Base-by-base conservation (phyloP, 2,329 filamentous ascomycete genomes). In the Pyrenophora graminea region DNA sequence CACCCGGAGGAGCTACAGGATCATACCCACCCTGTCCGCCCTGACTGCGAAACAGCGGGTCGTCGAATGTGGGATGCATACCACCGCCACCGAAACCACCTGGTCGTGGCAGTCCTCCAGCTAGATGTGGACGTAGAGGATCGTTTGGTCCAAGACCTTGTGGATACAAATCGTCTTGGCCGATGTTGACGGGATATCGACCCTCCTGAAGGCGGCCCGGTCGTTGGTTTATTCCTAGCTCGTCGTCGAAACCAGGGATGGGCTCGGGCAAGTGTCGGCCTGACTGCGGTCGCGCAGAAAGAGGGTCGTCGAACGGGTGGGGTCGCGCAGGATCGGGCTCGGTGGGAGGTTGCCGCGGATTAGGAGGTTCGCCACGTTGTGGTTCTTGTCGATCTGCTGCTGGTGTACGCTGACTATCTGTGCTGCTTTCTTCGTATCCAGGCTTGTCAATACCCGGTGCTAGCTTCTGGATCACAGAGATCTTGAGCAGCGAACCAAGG, bases 21-120 rank as follows among this genome's bases (percentile, higher is more conserved):
- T 92, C 83, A 65, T 82, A 87, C 0, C 77, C 79, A 25, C 67
- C 68, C 12, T 74, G 73, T 12, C 75, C 73, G 1, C 78, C 80
- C 6, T 77, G 77, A 0, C 86, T 87, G 5, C 81, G 82, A 68
- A 96, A 96, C 40, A 97, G 74, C 6, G 90, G 91, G 68, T 97
- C 92, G 63, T 96, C 91, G 70, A 96, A 94, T 0, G 92, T 96
- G 1, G 94, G 94, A 73, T 97, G 90, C 94, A 99, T 99, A 1
- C 94, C 94, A 8, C 88, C 85, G 10, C 88, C 85, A 9, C 82
- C 82, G 17, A 85, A 82, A n/a, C 80, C 76, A 18, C 80, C 78
- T 4, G 85, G 73, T 0, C 84, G 81, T 37, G 74, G 75, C n/a
- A 83, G 76, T 40, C 83, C 80, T 45, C 83, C 80, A 6, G 85